Percentiles rank a stretch among this genome's conserved stretches.
Evolutionary conservation across 345 rosid species (phyloP).

Genomic region (Sonneratia caseolaris): DNA sequence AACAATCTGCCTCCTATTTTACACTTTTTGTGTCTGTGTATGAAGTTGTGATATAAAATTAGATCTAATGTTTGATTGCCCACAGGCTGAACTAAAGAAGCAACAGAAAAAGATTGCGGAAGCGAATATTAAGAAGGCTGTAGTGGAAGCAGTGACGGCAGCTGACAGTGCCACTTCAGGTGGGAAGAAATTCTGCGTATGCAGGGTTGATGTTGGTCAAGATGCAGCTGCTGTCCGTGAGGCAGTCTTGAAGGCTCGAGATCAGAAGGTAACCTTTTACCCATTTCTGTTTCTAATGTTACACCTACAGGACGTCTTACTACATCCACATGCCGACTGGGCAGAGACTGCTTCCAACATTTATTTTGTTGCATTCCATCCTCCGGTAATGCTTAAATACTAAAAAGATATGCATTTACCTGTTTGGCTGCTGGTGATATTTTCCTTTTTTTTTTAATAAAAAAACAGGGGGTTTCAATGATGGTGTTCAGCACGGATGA

Average conservation of each 20-base stretch:
- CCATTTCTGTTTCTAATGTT: not conserved
- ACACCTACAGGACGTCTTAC: no score
- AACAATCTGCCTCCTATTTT: not conserved
- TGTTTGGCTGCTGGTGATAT: not conserved
- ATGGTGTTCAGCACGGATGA: conserved; percentile 90
- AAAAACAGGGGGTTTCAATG: conserved; percentile 58
- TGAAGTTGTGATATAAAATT: not conserved
- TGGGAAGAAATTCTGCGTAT: conserved; percentile 66
- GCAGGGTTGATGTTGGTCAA: conserved; percentile 71
- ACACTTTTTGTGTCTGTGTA: not conserved
- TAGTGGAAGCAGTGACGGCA: conserved; percentile 41
- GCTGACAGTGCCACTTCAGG: conserved; percentile 63
- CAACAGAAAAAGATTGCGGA: conserved; percentile 87
- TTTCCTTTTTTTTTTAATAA: not conserved
- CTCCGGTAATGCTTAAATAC: not conserved
- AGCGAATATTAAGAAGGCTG: conserved; percentile 69
- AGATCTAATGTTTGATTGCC: not conserved
- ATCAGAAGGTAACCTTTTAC: conserved; percentile 41
- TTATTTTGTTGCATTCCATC: not conserved
- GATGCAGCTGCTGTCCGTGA: conserved; percentile 96
- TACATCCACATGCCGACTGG: not conserved
- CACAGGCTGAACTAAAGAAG: conserved; percentile 57
- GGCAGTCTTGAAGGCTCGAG: conserved; percentile 70
- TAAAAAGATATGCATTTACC: not conserved
- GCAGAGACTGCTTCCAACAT: not conserved